Conservation (phyloP, 1,284 basidiomycete genomes). For the Inonotus obliquus region DNA sequence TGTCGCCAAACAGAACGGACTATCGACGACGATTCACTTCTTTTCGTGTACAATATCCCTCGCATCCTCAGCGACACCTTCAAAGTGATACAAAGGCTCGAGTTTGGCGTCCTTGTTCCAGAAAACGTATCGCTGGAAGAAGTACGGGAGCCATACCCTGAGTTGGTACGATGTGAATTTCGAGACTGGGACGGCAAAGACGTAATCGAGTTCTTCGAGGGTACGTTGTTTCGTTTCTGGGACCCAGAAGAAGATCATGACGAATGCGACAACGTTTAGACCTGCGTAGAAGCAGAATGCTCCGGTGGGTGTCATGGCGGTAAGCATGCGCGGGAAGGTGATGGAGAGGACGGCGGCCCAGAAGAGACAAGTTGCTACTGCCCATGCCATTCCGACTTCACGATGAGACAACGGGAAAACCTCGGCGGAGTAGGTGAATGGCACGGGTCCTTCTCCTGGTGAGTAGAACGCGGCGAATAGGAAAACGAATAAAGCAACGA, state of each 20-base stretch:
- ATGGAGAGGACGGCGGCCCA: conserved; percentile 52
- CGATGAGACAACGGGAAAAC: conserved; percentile 60
- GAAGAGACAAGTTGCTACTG: conserved; percentile 46
- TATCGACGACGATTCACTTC: no score
- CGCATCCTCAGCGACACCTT: conserved; percentile 27
- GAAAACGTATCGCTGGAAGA: conserved; percentile 53
- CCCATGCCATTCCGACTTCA: conserved; percentile 48
- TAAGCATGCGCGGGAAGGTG: conserved; percentile 57
- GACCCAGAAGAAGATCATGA: conserved; percentile 44
- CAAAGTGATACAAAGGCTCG: conserved; percentile 48
- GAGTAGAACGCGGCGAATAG: conserved; percentile 56
- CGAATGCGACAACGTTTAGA: conserved; percentile 44
- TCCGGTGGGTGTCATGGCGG: conserved; percentile 37
- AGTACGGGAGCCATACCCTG: conserved; percentile 53
- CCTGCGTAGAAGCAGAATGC: conserved; percentile 58
- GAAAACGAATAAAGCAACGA: conserved; percentile 55
- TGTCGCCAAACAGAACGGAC: no score
- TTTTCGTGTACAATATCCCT: no score
- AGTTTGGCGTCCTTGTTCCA: conserved; percentile 38
- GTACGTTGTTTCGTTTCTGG: conserved; percentile 69
- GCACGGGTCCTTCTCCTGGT: conserved; percentile 68
- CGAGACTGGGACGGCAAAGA: conserved; percentile 62
- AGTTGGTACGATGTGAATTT: conserved; percentile 52
- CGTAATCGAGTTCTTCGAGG: conserved; percentile 54
- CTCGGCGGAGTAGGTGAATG: conserved; percentile 60